Conservation (phyloP, 2,329 filamentous ascomycete genomes). For the Sporothrix inflata region DNA sequence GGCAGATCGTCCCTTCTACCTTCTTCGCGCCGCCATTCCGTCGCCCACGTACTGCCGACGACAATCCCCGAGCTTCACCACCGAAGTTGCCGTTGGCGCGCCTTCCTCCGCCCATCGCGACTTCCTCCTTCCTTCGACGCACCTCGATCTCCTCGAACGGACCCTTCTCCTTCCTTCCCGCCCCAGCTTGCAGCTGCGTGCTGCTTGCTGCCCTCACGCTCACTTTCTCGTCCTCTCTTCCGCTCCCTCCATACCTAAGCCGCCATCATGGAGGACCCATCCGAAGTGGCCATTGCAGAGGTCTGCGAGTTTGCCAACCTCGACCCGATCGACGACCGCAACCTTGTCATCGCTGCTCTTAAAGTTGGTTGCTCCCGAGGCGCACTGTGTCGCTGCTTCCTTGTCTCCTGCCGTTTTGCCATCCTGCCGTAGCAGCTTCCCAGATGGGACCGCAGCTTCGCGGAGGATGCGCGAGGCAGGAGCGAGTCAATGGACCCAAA, state of each 20-base stretch:
- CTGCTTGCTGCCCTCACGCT: slow-evolving; percentile 5
- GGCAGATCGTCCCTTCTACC: background rate
- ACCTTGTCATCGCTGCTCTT: slow-evolving; percentile 47
- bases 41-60: background rate
- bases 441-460: background rate
- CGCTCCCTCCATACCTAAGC: background rate
- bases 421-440: background rate
- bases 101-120: background rate
- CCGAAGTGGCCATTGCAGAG: slow-evolving; percentile 42
- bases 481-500: background rate
- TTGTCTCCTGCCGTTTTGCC: background rate
- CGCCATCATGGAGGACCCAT: slow-evolving; percentile 41
- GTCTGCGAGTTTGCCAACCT: slow-evolving; percentile 50
- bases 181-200: slow-evolving; percentile 24
- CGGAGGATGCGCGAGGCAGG: background rate
- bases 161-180: background rate
- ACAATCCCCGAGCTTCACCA: background rate
- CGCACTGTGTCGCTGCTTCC: background rate
- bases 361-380: slow-evolving; percentile 37
- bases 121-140: background rate
- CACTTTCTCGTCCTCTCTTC: background rate
- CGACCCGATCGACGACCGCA: slow-evolving; percentile 43
- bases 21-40: background rate
- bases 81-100: background rate
- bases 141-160: background rate